phyloP scores from a whole-genome alignment of 2,329 filamentous ascomycete genomes.

The Aspergillus caelatus region DNA sequence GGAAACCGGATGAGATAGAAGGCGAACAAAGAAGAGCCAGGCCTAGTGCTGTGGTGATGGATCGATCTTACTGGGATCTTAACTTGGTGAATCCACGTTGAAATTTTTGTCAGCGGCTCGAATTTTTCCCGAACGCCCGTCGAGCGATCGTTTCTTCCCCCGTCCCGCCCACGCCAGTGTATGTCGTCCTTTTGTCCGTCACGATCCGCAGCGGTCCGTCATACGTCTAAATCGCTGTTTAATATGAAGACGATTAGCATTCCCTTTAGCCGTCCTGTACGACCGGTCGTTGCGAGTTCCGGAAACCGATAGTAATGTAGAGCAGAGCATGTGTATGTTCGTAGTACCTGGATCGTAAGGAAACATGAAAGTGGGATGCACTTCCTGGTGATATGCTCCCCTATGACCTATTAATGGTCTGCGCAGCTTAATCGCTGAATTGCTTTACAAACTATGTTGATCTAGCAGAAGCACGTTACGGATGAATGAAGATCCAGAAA shows the following conservation, averaged over 20 bases:
- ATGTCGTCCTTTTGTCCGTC: slow-evolving; percentile 26
- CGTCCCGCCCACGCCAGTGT: slow-evolving; percentile 19
- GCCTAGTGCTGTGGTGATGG: slow-evolving; percentile 3
- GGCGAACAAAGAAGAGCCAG: slow-evolving; percentile 2
- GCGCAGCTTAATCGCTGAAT: not conserved
- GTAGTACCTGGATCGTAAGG: not conserved
- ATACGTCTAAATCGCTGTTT: slow-evolving; percentile 27
- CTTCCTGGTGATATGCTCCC: too few relatives aligned
- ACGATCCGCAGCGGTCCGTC: slow-evolving; percentile 27
- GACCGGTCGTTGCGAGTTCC: slow-evolving; percentile 18
- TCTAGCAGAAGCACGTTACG: not conserved
- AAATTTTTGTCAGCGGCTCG: slow-evolving; percentile 32
- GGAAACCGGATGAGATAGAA: slow-evolving; percentile 17
- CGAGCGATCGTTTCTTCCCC: slow-evolving; percentile 25
- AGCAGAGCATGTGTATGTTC: not conserved
- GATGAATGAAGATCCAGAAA: not conserved
- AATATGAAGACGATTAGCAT: slow-evolving; percentile 27
- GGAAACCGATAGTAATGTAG: slow-evolving; percentile 10
- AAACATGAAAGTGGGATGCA: not conserved
- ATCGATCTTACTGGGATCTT: slow-evolving; percentile 9
- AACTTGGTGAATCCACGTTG: slow-evolving; percentile 12
- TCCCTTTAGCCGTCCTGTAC: slow-evolving; percentile 20
- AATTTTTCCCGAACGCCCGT: slow-evolving; percentile 30
- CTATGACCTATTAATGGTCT: not conserved
- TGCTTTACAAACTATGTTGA: not conserved